Evolutionary conservation across 2,329 filamentous ascomycete genomes (phyloP).

Genomic region (Colletotrichum australisinense): DNA sequence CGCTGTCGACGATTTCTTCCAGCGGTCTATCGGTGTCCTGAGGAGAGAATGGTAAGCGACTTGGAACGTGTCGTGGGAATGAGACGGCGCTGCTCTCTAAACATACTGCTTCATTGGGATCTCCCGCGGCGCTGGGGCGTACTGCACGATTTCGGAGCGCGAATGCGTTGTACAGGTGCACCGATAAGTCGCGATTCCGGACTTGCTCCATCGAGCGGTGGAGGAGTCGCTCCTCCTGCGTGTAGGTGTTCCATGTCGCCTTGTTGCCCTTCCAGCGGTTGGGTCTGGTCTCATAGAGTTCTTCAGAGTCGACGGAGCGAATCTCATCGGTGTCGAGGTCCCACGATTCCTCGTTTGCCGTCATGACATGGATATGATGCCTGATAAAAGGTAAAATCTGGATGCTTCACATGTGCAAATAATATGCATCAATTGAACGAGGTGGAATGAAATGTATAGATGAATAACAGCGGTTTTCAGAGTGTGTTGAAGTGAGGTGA

Average conservation of each 20-base stretch:
- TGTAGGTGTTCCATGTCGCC: constrained; percentile 75
- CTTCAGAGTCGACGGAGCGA: constrained; percentile 58
- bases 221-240: constrained; percentile 71
- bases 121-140: not conserved
- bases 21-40: constrained; percentile 20
- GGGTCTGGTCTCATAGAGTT: constrained; percentile 63
- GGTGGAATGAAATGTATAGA: not conserved
- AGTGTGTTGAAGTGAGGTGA: constrained; percentile 20
- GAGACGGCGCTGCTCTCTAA: not conserved
- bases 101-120: not conserved
- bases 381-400: too few relatives aligned
- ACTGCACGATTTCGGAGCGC: constrained; percentile 67
- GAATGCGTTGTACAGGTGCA: constrained; percentile 85
- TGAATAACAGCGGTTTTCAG: not conserved
- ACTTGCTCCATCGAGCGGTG: constrained; percentile 72
- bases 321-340: constrained; percentile 57
- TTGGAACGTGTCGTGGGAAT: not conserved
- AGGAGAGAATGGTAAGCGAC: not conserved
- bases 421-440: not conserved
- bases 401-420: not conserved
- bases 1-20: constrained; percentile 40
- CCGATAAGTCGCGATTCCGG: constrained; percentile 73
- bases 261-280: constrained; percentile 79
- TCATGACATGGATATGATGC: constrained; percentile 17
- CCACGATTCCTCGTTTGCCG: constrained; percentile 44